Base-by-base conservation (phyloP, 2,329 filamentous ascomycete species). In the Nannizzia gypsea region DNA sequence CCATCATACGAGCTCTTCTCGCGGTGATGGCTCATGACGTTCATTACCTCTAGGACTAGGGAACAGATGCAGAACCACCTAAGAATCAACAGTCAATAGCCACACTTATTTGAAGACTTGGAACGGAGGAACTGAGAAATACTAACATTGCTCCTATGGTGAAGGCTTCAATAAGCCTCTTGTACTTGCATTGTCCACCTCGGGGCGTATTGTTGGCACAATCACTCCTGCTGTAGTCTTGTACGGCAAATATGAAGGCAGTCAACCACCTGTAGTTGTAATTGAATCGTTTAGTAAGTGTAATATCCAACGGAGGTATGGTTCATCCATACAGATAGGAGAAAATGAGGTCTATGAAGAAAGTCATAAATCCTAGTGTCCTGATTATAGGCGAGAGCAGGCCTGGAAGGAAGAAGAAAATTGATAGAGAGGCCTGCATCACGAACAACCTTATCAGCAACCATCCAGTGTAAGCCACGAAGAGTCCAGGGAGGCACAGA, bases 101-200 rank as follows among this genome's bases (percentile, higher is more conserved):
- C 20, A 24, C 4, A 24, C 4, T 6, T 26, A 15, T 15, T 50
- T 26, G 6, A 11, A 5, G 9, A 20, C 20, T 26, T 13, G 3
- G 6, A 2, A 13, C 6, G 8, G 3, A 11, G 6, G 13, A 44
- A 4, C 13, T 3, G 15, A 20, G n/a, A 4, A 17, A 20, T 24
- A 69, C 74, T 56, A 73, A 77, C 75, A 78, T 77, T 26, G 74
- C 69, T 0, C 78, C 60, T 67, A 77, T 78, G 38, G 74, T 74
- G 60, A 78, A 78, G 0, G 76, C 63, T 64, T 78, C 71, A 50
- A 71, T 73, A 20, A 74, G 71, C 55, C 69, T 66, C 66, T 78
- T 78, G 38, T 67, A 64, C 6, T 63, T 62, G 66, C 75, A 78
- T 31, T 58, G 54, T 15, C 69, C 58, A 48, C 67, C 67, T 0